Base-by-base conservation (phyloP, 768 basidiomycete genomes). In the Podaxis pistillaris region DNA sequence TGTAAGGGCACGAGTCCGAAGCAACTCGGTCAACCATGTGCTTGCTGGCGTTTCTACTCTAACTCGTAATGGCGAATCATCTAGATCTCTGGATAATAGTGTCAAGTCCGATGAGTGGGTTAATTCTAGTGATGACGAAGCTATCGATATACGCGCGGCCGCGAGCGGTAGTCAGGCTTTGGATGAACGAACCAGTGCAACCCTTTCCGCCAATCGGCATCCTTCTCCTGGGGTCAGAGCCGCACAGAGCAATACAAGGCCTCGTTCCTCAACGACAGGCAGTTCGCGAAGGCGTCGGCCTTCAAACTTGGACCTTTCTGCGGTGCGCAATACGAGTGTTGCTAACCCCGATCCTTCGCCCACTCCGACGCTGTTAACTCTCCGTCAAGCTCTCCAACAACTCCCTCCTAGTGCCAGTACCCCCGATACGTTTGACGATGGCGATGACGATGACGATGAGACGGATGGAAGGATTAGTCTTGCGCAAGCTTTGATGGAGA, bases 81-180 rank as follows among this genome's bases (percentile, higher is more conserved):
- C 70, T 17, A 70, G 75, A 53, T 17, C 47, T 9, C 19, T 53
- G 24, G 60, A 61, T 36, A 51, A 53, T 26, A 44, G 47, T 8
- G 17, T 40, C 24, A 65, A 65, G 53, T 57, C 64, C 2, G 61
- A 56, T 54, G 82, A 95, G 68, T 92, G 94, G 93, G 78, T 83
- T 60, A 86, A 91, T 71, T 86, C 84, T 4, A 93, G 91, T 67
- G 93, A 94, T 65, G 93, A 94, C 59, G 93, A 94, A 72, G 93
- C 91, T 13, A 91, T 94, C 58, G 86, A 92, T 68, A 76, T 91
- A 46, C 84, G 93, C 36, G 89, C 93, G 0, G 91, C 93, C 17
- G 80, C 90, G 13, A 91, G 90, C 63, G 92, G 93, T 7, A 89
- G 90, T 67, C 89, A 89, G 69, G 87, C 88, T 13, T 71, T 94